Base-by-base conservation (phyloP, 805 yeast species). In the Blastobotrys peoriensis region DNA sequence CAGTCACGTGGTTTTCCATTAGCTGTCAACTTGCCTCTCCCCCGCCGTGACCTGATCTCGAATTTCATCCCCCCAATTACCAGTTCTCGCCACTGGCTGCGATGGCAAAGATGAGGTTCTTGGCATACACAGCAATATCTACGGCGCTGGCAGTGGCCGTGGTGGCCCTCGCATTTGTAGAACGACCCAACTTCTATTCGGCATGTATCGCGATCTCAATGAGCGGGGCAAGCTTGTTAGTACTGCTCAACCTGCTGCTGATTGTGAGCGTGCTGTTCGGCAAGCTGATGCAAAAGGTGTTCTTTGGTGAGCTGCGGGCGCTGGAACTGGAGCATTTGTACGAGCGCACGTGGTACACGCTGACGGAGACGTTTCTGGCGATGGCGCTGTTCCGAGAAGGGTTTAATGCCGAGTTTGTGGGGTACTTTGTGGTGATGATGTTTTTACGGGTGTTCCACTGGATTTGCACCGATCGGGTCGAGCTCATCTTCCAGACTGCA, bases 321-420 rank as follows among this genome's bases (percentile, higher is more conserved):
- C 71, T 84, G 27, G 98, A 91, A 60, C 63, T 74, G 43, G 95
- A 89, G 53, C 89, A 83, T 57, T 71, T 78, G 41, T 76, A 72
- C 60, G 94, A 75, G 59, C 73, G 79, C 59, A 70, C 76, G 41
- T 84, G 81, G 71, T 78, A 67, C 44, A 74, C 85, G 2, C 66
- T 83, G 17, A 77, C 85, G 34, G 79, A 79, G 44, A 57, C 66
- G 1, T 72, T 83, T 44, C 59, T 86, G 41, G 73, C 79, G 10
- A 61, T 77, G 15, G 72, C 80, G 1, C 70, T 76, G 61, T 77
- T 78, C 58, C 64, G 71, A 27, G 73, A 69, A 42, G 75, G 71
- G 37, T 66, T 71, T 47, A 68, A 68, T 40, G 53, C 78, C 17
- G 59, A 75, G 33, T 63, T 77, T n/a, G 73, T 69, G 49, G 53